A percentile compares a stretch with the other conserved stretches of the same genome.
phyloP scores from a whole-genome alignment of 106 monocot genomes.

The Phalaenopsis equestris region DNA sequence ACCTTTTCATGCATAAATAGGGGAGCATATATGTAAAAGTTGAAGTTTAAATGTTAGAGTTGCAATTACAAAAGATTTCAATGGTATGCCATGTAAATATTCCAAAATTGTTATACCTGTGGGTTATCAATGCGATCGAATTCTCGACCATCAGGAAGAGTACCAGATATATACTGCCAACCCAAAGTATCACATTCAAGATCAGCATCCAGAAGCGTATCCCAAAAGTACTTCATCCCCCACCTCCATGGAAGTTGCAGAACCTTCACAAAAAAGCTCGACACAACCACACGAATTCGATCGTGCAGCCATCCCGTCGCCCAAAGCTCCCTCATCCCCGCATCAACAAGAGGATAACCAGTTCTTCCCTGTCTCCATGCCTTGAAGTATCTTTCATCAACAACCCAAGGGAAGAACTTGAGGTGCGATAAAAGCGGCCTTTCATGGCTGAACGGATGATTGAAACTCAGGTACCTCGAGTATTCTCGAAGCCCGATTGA shows the following conservation, averaged over 20 bases:
- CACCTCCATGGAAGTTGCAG: slow-evolving; percentile 95
- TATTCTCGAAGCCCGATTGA: slow-evolving; percentile 86
- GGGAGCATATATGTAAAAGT: no score
- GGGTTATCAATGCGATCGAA: slow-evolving; percentile 94
- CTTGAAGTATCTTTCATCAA: slow-evolving; percentile 73
- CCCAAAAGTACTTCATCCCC: slow-evolving; percentile 99
- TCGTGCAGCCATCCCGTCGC: slow-evolving; percentile 97
- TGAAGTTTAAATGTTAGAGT: no score
- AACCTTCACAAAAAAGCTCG: slow-evolving; percentile 97
- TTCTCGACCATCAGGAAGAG: slow-evolving; percentile 85
- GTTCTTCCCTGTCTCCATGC: slow-evolving; percentile 91
- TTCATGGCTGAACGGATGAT: slow-evolving; percentile 89
- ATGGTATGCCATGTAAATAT: no score
- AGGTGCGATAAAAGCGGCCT: slow-evolving; percentile 78
- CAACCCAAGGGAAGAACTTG: slow-evolving; percentile 81
- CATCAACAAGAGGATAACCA: slow-evolving; percentile 93
- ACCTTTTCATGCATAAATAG: no score
- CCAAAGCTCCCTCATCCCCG: slow-evolving; percentile 97
- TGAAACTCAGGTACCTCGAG: slow-evolving; percentile 87
- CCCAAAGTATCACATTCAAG: slow-evolving; percentile 94
- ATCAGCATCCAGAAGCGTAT: slow-evolving; percentile 89
- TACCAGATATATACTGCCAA: slow-evolving; percentile 98
- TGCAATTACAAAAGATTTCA: no score
- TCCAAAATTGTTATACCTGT: slow-evolving; percentile 33
- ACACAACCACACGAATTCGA: slow-evolving; percentile 83